Evolutionary conservation across 208 protist genomes (phyloP).

Genomic region (Leishmania martiniquensis): DNA sequence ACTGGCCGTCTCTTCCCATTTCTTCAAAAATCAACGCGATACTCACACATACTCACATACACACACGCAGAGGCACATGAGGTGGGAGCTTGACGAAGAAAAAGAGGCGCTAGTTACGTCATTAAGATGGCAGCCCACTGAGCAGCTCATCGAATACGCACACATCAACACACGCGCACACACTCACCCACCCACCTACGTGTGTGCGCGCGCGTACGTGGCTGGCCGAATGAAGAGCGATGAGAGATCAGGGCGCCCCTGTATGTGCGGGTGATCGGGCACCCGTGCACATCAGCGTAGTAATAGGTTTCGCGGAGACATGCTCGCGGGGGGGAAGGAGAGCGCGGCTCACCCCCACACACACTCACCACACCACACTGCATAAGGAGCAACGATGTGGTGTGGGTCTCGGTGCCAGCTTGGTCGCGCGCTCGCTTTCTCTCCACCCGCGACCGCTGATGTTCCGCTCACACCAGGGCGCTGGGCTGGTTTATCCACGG

Average conservation of each 20-base stretch:
- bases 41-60: background rate
- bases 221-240: background rate
- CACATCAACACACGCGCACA: no score
- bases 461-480: conserved; percentile 50
- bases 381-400: background rate
- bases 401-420: background rate
- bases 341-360: background rate
- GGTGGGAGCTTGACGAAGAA: background rate
- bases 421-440: background rate
- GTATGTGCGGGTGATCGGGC: background rate
- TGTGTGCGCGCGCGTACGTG: background rate
- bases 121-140: no score
- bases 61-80: background rate
- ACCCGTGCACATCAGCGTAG: background rate
- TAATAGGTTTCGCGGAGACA: background rate
- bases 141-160: background rate
- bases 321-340: background rate
- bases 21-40: background rate
- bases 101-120: background rate
- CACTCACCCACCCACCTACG: no score
- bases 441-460: background rate
- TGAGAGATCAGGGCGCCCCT: background rate
- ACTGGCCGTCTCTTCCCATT: background rate
- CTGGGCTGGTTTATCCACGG: conserved; percentile 72
- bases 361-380: background rate